Base-by-base conservation (phyloP, 768 basidiomycete genomes). In the Russula emetica region DNA sequence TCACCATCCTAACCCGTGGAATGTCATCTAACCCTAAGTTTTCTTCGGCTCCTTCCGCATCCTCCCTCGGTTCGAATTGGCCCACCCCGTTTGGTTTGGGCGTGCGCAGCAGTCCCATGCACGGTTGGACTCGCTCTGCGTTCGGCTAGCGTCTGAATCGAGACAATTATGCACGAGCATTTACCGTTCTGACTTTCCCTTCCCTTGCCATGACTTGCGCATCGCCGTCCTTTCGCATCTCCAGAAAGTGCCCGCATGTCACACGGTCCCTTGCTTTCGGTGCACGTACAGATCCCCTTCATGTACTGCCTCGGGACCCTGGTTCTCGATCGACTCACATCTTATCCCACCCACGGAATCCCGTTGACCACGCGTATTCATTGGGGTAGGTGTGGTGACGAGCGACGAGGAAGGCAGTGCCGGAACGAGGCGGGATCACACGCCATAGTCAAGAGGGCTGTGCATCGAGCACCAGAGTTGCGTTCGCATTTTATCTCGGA, bases 261-360 rank as follows among this genome's bases (percentile, higher is more conserved):
- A 44, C 24, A 64, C 22, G 38, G 28, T 28, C 28, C 30, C 55
- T 26, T 38, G 5, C 42, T 45, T 52, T 28, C 24, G 47, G 28
- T 36, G 42, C 58, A 54, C 57, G 24, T 14, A 64, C 63, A 60
- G 63, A 56, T 60, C 47, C 28, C 62, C 55, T 32, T 60, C 22
- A 65, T 13, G 66, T 47, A 22, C 62, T 34, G 58, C 66, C 66
- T 67, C 52, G 63, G 66, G 66, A 67, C 52, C 66, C 58, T 64
- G 47, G 55, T 49, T 7, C 63, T 51, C 24, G 34, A 36, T 55
- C 38, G 54, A 34, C 38, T 54, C 54, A 26, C 26, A 50, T 34
- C 63, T 45, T 24, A 42, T 34, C 8, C n/a, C 54, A 60, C 55
- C 40, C 42, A 44, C 55, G 42, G 55, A 55, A 56, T 44, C n/a